These are phyloP conservation scores for Cryptosporidium felis DNA, from an alignment of 169 alveolate species.

Conservation along the genomic window DNA sequence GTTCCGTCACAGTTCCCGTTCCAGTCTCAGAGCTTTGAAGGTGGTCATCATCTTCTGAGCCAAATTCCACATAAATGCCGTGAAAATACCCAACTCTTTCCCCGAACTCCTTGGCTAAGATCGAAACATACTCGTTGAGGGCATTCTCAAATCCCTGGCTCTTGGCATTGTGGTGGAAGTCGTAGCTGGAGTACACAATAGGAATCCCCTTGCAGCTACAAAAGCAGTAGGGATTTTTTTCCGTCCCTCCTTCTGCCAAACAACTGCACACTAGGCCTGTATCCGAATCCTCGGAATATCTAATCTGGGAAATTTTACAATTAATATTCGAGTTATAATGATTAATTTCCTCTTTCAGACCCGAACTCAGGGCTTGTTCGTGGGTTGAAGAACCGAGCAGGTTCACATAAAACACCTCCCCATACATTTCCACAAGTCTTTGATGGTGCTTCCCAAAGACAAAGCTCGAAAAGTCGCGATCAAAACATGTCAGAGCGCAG, in stretches of 20 bases:
- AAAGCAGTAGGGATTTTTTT: background rate
- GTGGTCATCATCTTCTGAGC: too few species aligned
- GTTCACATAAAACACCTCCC: conserved; percentile 46
- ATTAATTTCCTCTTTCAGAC: conserved; percentile 32
- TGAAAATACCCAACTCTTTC: conserved; percentile 71
- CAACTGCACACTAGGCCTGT: conserved; percentile 46
- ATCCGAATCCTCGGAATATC: conserved; percentile 14
- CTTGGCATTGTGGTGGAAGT: conserved; percentile 75
- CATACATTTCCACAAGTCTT: conserved; percentile 5
- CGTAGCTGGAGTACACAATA: conserved; percentile 27
- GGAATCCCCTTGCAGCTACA: conserved; percentile 50
- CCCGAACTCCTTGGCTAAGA: conserved; percentile 31
- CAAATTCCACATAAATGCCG: conserved; percentile 25
- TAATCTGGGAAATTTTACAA: conserved; percentile 32
- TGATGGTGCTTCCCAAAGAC: conserved; percentile 35
- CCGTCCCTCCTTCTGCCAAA: background rate
- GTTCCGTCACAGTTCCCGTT: background rate
- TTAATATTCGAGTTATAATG: conserved; percentile 79
- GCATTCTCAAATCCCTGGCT: conserved; percentile 71
- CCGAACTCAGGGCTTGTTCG: conserved; percentile 48
- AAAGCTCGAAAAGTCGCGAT: conserved; percentile 30
- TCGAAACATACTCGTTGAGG: conserved; percentile 52
- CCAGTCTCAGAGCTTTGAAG: background rate
- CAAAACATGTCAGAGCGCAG: conserved; percentile 68
- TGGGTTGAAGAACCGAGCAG: conserved; percentile 49